Base-by-base conservation (phyloP, 2,329 filamentous ascomycete species). In the Neonectria neomacrospora region DNA sequence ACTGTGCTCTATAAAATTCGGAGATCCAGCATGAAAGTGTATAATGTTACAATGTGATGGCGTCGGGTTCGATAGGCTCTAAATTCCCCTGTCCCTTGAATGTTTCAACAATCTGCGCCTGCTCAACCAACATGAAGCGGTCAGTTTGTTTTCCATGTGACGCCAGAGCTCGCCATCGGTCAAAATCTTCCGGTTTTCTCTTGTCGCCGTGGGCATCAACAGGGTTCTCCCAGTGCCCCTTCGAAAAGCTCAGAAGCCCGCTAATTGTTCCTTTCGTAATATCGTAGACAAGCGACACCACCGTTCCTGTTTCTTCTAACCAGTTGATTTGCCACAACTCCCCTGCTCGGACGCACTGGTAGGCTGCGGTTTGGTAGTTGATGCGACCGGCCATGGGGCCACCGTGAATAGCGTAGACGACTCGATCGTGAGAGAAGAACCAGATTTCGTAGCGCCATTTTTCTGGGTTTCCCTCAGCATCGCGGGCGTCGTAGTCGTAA, bases 371-470 rank as follows among this genome's bases (percentile, higher is more conserved):
- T 67, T 87, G 85, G 71, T 81, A 86, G 72, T 86, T 86, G 54
- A 77, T 75, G 3, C 84, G 80, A 2, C 85, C 84, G 0, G 82
- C 81, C 86, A 88, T 88, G 3, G 86, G 86, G 0, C 86, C 86
- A 4, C 86, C 85, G 66, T 88, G 85, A 58, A 88, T 88, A 23
- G 82, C 81, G 67, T 88, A 88, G 62, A 88, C 82, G 51, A 87
- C 81, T 5, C 85, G 81, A 57, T 80, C 75, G 18, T 81, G 75
- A n/a, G 81, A 85, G 68, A 84, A 85, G 75, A 87, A 87, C 86
- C 86, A 88, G 71, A 88, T 82, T 63, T 88, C 86, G 67, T 88
- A 88, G 2, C 84, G 81, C 86, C 86, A 88, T 71, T 86, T 88
- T 54, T 87, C 83, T 0, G 84, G 81, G 5, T 83, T 83, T 10